Base-by-base conservation (phyloP, 108 stramenopile genomes). In the Chaetoceros tenuissimus region DNA sequence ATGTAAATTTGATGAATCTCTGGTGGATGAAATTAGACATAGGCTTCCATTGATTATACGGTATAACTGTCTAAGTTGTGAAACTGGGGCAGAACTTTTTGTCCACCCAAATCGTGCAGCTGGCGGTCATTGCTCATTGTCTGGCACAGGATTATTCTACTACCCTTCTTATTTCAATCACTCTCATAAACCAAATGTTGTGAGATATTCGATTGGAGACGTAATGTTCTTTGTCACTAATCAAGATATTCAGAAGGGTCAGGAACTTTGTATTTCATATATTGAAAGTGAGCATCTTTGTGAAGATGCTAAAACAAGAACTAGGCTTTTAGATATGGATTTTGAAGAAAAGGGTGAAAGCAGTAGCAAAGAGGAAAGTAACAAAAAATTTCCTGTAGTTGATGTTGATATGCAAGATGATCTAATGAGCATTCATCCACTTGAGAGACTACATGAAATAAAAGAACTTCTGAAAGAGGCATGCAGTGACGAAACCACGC, bases 211-310 rank as follows among this genome's bases (percentile, higher is more conserved):
- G 8, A 72, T 89, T 31, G 88, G 88, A 53, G 84, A 89, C 59
- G 69, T 89, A 27, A 82, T 84, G 75, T 85, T 80, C 73, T 78
- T 89, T 60, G 80, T 85, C 8, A 62, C 80, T 57, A 89, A 85
- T 69, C 80, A 77, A 55, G 63, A 72, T 29, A 64, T 89, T 8
- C 16, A 28, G 0, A 68, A 64, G 8, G 88, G 84, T 3, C 45
- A 65, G 0, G 84, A 89, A 51, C 46, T 82, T 10, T 81, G 83
- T 47, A 81, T 89, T 21, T 78, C 76, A 55, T 89, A 89, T 31
- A 64, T 89, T 20, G 87, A 89, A 62, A 83, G 84, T 31, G 87
- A 89, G 30, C 49, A 82, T 3, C 54, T 89, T 19, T 89, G 87
- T 48, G 87, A 89, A 57, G 66, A 43, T 48, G 25, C 78, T 1